Percentiles rank a stretch among this genome's conserved stretches.
Conservation (phyloP, 139 green algal species). For the Pleodorina starrii region DNA sequence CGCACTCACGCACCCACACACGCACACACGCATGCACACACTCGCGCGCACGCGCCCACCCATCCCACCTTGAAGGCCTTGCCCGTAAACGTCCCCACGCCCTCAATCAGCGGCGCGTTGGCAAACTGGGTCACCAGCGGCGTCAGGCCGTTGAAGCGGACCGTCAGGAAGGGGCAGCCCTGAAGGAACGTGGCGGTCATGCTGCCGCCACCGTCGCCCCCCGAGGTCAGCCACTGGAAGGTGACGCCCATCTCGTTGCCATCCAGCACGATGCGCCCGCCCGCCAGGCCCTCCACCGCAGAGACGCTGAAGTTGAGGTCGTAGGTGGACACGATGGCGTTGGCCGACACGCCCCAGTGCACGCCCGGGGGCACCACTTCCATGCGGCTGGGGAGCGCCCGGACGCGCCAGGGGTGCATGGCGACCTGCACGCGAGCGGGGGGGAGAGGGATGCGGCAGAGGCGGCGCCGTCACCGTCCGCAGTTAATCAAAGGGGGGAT, state of each 20-base stretch:
- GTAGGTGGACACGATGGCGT: background rate
- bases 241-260: constrained; percentile 29
- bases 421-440: constrained; percentile 11
- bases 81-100: background rate
- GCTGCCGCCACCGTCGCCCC: background rate
- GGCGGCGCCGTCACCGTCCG: no score
- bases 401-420: constrained; percentile 40
- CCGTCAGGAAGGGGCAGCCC: constrained; percentile 42
- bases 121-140: constrained; percentile 1
- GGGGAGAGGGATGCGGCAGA: no score
- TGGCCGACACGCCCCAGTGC: no score
- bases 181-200: constrained; percentile 46
- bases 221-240: background rate
- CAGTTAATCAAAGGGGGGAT: no score
- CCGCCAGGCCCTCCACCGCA: background rate
- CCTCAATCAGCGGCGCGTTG: background rate
- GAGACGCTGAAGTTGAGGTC: background rate
- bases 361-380: background rate
- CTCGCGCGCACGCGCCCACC: no score
- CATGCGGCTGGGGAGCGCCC: background rate
- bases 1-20: no score
- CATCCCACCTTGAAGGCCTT: constrained; percentile 8
- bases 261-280: background rate
- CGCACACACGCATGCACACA: no score
- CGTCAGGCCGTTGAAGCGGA: constrained; percentile 26